Conservation (phyloP, 1,284 basidiomycete species). For the Entoloma clypeatum region DNA sequence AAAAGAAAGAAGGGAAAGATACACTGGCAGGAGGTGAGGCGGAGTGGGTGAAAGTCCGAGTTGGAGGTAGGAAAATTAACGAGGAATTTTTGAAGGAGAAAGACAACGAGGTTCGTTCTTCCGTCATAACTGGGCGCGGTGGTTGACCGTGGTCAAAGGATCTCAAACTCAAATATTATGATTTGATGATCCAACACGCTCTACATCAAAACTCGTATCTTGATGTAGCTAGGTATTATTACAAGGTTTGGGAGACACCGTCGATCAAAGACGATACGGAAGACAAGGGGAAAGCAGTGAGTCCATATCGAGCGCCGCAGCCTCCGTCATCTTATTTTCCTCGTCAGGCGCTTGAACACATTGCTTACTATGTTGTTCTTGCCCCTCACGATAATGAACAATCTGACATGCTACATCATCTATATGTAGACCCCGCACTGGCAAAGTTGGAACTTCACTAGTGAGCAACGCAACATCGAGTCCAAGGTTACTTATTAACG, state of each 20-base stretch:
- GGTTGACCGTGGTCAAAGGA: slow-evolving; percentile 52
- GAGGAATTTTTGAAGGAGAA: slow-evolving; percentile 88
- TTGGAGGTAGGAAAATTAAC: slow-evolving; percentile 93
- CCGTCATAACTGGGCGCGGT: slow-evolving; percentile 3
- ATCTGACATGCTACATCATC: slow-evolving; percentile 91
- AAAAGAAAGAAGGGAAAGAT: slow-evolving; percentile 56
- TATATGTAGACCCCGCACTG: slow-evolving; percentile 76
- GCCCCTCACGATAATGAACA: slow-evolving; percentile 97
- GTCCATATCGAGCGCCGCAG: slow-evolving; percentile 23
- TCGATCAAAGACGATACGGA: slow-evolving; percentile 80
- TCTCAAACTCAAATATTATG: slow-evolving; percentile 94
- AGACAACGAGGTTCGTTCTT: slow-evolving; percentile 72
- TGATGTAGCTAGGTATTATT: slow-evolving; percentile 92
- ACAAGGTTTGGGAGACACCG: slow-evolving; percentile 96
- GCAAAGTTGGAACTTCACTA: slow-evolving; percentile 82
- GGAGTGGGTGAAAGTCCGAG: slow-evolving; percentile 90
- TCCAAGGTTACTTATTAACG: background rate
- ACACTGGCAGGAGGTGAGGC: slow-evolving; percentile 66
- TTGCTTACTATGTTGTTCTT: slow-evolving; percentile 92
- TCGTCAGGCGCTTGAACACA: slow-evolving; percentile 81
- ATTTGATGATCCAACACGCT: slow-evolving; percentile 94
- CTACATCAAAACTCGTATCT: slow-evolving; percentile 84
- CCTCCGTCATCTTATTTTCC: slow-evolving; percentile 11
- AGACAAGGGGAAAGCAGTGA: slow-evolving; percentile 70
- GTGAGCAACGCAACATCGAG: slow-evolving; percentile 45